Conservation (phyloP, 768 basidiomycete genomes). For the Pisolithus orientalis region DNA sequence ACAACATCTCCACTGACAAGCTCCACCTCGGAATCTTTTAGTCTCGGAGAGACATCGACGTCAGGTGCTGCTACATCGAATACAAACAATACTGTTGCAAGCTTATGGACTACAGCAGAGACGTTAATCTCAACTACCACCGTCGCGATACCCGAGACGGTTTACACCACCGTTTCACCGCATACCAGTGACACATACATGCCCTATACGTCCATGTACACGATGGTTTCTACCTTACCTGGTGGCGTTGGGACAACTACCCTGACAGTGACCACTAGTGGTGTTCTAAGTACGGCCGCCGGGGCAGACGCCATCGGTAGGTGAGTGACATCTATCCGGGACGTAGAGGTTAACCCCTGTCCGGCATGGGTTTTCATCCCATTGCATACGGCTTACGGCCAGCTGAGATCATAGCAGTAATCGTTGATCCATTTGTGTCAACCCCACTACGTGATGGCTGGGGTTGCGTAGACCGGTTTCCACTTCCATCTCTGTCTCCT, state of each 20-base stretch:
- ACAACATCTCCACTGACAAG: not conserved
- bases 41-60: not conserved
- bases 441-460: not conserved
- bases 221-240: conserved; percentile 12
- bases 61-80: not conserved
- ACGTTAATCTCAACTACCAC: conserved; percentile 5
- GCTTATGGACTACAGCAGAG: not conserved
- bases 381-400: not conserved
- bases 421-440: not conserved
- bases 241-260: conserved; percentile 12
- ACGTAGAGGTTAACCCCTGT: not conserved
- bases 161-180: conserved; percentile 2
- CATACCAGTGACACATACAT: not conserved
- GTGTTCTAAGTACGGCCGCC: conserved; percentile 18
- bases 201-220: conserved; percentile 14
- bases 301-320: conserved; percentile 2
- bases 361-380: not conserved
- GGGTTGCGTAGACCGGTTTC: not conserved
- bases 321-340: conserved; percentile 10
- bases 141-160: conserved; percentile 12
- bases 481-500: not conserved
- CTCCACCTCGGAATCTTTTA: not conserved
- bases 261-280: conserved; percentile 13
- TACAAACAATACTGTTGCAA: not conserved
- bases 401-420: not conserved